Evolutionary conservation across 768 basidiomycete genomes (phyloP).

Genomic region (Boletus bicolor): DNA sequence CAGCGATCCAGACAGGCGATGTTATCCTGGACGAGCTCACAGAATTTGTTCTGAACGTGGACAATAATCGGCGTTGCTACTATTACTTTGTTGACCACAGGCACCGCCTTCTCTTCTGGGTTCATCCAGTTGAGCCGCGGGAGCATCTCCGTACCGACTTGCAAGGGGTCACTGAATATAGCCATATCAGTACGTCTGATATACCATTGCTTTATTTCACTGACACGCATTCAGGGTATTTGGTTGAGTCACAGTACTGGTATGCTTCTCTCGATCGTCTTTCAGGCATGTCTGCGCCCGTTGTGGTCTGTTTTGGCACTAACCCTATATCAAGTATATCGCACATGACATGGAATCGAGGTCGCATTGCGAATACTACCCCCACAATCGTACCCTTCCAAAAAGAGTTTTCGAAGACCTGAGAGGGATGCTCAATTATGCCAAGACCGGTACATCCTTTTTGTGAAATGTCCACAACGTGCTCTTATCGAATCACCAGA

Average conservation of each 20-base stretch:
- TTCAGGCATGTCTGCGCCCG: not conserved
- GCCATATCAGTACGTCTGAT: conserved; percentile 13
- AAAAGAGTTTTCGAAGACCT: conserved; percentile 6
- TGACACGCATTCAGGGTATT: conserved; percentile 11
- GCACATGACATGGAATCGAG: conserved; percentile 4
- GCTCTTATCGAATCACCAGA: not conserved
- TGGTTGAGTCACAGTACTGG: conserved; percentile 15
- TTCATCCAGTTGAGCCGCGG: not conserved
- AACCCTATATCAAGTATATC: not conserved
- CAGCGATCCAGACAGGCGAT: not conserved
- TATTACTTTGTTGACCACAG: conserved; percentile 20
- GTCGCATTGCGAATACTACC: conserved; percentile 20
- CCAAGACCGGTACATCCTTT: conserved; percentile 9
- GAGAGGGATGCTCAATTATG: conserved; percentile 17
- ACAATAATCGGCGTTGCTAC: not conserved
- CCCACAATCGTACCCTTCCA: conserved; percentile 3
- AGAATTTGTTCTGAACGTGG: conserved; percentile 12
- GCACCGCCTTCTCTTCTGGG: conserved; percentile 17
- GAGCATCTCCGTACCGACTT: not conserved
- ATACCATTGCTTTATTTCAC: too few relatives aligned
- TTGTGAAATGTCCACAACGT: not conserved
- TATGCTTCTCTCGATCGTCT: not conserved
- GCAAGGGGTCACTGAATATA: conserved; percentile 3
- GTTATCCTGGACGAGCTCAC: conserved; percentile 2
- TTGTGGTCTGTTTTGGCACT: not conserved